Evolutionary conservation across 1,139 yeast species (phyloP).

Genomic region (Sugiyamaella pinicola): DNA sequence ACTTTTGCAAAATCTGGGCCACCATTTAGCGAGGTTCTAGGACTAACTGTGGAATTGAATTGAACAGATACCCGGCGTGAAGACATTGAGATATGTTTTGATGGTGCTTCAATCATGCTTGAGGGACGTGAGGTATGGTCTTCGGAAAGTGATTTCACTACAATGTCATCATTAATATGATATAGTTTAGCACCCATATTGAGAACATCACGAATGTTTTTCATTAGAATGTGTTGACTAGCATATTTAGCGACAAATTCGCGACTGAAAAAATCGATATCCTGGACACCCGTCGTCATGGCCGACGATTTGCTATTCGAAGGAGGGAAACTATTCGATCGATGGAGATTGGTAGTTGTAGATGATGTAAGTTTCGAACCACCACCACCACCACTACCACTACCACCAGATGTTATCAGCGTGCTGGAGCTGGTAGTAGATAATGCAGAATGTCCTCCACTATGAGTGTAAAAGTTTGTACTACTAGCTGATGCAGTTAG

Average conservation of each 20-base stretch:
- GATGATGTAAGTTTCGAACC: no score
- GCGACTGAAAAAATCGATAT: conserved; percentile 43
- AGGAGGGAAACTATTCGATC: conserved; percentile 45
- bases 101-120: conserved; percentile 52
- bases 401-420: not conserved
- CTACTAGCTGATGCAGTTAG: conserved; percentile 10
- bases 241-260: conserved; percentile 44
- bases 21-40: conserved; percentile 22
- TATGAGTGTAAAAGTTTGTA: conserved; percentile 10
- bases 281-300: conserved; percentile 44
- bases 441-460: conserved; percentile 14
- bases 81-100: conserved; percentile 44
- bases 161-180: conserved; percentile 54
- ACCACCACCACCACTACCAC: not conserved
- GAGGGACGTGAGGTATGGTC: conserved; percentile 49
- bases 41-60: conserved; percentile 23
- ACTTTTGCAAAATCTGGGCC: conserved; percentile 21
- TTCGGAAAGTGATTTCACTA: conserved; percentile 54
- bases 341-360: conserved; percentile 28
- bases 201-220: conserved; percentile 59
- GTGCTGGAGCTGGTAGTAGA: conserved; percentile 10
- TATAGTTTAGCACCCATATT: conserved; percentile 59
- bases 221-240: conserved; percentile 52
- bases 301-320: conserved; percentile 31
- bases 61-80: conserved; percentile 42